A percentile compares a stretch with the other conserved stretches of the same genome.
Conservation (phyloP, 768 basidiomycete species). For the Cystofilobasidium macerans region DNA sequence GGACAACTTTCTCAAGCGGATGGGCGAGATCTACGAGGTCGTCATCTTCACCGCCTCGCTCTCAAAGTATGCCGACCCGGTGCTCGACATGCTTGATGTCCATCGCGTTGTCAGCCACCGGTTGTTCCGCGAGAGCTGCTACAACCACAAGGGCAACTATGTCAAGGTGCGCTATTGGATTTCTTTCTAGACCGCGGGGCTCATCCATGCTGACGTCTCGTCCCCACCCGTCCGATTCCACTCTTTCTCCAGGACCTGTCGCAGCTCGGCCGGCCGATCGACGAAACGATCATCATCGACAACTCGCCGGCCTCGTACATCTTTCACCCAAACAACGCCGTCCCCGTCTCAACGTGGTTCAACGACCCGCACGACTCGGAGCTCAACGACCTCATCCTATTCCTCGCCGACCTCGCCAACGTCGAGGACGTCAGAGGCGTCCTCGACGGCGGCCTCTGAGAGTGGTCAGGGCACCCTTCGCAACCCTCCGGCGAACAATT, state of each 20-base stretch:
- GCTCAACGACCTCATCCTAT: conserved; percentile 86
- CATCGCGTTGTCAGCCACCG: conserved; percentile 87
- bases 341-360: conserved; percentile 98
- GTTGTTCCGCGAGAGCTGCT: conserved; percentile 94
- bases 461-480: too few species aligned
- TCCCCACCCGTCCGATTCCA: not conserved
- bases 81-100: conserved; percentile 88
- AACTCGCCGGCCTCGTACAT: conserved; percentile 99
- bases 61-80: conserved; percentile 99
- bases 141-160: conserved; percentile 97
- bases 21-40: conserved; percentile 97
- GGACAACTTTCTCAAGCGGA: conserved; percentile 88
- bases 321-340: conserved; percentile 98
- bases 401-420: conserved; percentile 71
- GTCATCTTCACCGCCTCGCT: conserved; percentile 97
- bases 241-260: conserved; percentile 65
- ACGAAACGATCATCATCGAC: conserved; percentile 92
- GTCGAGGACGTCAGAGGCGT: conserved; percentile 88
- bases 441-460: conserved; percentile 52
- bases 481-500: too few species aligned
- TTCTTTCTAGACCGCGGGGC: not conserved
- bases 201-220: not conserved
- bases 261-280: conserved; percentile 85
- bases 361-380: conserved; percentile 98
- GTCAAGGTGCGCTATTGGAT: conserved; percentile 68